Conservation (phyloP, 257 asterid genomes). For the Hygrophila difformis region DNA sequence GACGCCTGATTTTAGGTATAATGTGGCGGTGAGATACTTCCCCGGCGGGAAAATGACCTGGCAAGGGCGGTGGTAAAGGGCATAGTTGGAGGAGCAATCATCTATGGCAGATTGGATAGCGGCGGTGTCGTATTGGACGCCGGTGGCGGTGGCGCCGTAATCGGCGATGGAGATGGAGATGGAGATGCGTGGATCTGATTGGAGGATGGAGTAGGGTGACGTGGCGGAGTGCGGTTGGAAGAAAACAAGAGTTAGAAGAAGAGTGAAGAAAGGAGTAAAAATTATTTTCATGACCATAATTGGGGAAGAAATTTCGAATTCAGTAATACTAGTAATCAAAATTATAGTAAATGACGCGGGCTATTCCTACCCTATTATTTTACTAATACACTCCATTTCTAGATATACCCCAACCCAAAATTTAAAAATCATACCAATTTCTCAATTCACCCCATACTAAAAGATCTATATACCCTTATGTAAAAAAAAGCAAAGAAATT, state of each 20-base stretch:
- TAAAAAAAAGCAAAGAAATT: too few relatives aligned
- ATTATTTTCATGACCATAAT: constrained; percentile 11
- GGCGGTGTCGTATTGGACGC: constrained; percentile 59
- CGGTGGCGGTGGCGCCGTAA: constrained; percentile 68
- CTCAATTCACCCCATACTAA: too few relatives aligned
- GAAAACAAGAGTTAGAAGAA: constrained; percentile 13
- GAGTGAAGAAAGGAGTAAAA: constrained; percentile 1
- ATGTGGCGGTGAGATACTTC: constrained; percentile 64
- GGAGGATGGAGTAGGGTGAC: constrained; percentile 37
- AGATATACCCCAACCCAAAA: too few relatives aligned
- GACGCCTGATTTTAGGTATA: constrained; percentile 66
- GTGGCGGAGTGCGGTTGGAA: constrained; percentile 43
- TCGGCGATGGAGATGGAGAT: constrained; percentile 65
- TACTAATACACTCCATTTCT: too few relatives aligned
- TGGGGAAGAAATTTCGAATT: too few relatives aligned
- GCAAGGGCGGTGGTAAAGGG: constrained; percentile 31
- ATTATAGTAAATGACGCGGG: too few relatives aligned
- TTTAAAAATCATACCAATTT: too few relatives aligned
- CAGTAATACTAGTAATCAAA: too few relatives aligned
- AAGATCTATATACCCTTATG: too few relatives aligned
- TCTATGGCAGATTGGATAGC: constrained; percentile 70
- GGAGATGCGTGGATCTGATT: constrained; percentile 26
- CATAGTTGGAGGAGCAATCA: constrained; percentile 43
- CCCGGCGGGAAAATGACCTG: constrained; percentile 74
- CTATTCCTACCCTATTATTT: too few relatives aligned